These are phyloP conservation scores for Epichloe sp. DNA, from an alignment of 2,329 filamentous ascomycete species.

Conservation along the genomic window DNA sequence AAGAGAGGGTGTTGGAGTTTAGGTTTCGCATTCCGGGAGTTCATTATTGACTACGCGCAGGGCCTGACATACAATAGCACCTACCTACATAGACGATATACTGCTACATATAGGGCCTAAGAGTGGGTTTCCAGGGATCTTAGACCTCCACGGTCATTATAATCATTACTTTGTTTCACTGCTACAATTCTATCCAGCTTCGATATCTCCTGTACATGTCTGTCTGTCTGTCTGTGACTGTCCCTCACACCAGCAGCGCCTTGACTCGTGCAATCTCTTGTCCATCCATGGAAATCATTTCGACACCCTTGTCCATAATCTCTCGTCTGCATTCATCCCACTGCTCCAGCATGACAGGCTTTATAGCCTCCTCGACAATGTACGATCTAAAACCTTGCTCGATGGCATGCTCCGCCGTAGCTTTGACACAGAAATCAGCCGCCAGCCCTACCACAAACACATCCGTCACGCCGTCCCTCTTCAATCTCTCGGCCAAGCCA, in stretches of 20 bases:
- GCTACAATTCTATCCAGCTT: neutral
- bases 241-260: neutral
- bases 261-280: slow-evolving; percentile 13
- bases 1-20: slow-evolving; percentile 7
- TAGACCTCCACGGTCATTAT: neutral
- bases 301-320: slow-evolving; percentile 46
- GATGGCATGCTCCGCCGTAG: slow-evolving; percentile 65
- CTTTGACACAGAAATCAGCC: slow-evolving; percentile 78
- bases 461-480: slow-evolving; percentile 49
- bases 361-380: slow-evolving; percentile 67
- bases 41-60: neutral
- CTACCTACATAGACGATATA: slow-evolving; percentile 3
- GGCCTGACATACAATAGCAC: neutral
- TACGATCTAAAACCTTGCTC: slow-evolving; percentile 64
- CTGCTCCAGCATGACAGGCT: slow-evolving; percentile 48
- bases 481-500: slow-evolving; percentile 48
- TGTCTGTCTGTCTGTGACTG: neutral
- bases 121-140: neutral
- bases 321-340: slow-evolving; percentile 44
- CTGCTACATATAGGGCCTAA: neutral
- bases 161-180: neutral
- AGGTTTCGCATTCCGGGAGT: slow-evolving; percentile 16
- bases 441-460: slow-evolving; percentile 81
- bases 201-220: neutral
- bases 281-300: slow-evolving; percentile 35